Conservation (phyloP, 306 rosid genomes). For the Sophora flavescens region DNA sequence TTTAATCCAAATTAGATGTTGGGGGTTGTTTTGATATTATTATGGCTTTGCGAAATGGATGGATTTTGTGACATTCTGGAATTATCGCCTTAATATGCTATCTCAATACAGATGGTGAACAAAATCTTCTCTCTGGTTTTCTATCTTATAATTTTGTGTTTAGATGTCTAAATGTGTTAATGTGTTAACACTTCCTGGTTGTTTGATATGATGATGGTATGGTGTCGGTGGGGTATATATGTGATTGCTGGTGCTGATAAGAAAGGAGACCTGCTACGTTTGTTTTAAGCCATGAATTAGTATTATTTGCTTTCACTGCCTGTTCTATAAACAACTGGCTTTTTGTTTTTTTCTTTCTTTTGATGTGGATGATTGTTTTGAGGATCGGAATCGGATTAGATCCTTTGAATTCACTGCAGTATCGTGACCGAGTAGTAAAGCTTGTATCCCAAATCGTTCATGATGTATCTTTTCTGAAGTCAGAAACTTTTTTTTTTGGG, state of each 20-base stretch:
- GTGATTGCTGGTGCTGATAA: neutral
- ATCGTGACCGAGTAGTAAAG: too few species aligned
- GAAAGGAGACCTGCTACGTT: neutral
- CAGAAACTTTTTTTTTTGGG: too few species aligned
- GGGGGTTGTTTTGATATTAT: neutral
- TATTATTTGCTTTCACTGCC: neutral
- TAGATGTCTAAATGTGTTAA: neutral
- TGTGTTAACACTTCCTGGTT: neutral
- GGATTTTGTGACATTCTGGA: neutral
- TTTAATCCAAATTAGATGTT: conserved; percentile 10
- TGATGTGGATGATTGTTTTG: too few species aligned
- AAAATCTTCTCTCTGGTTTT: neutral
- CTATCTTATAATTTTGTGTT: neutral
- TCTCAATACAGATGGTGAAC: neutral
- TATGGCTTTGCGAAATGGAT: neutral
- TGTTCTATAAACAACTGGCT: too few species aligned
- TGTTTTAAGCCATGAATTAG: neutral
- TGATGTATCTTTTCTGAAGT: too few species aligned
- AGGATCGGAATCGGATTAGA: too few species aligned
- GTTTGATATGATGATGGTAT: neutral
- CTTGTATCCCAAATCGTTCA: too few species aligned
- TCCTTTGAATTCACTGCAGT: too few species aligned
- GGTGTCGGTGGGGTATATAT: neutral
- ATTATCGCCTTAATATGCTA: conserved; percentile 2
- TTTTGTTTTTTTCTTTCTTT: too few species aligned